phyloP scores from a whole-genome alignment of 2,329 filamentous ascomycete genomes.

The Aspergillus nomiae region DNA sequence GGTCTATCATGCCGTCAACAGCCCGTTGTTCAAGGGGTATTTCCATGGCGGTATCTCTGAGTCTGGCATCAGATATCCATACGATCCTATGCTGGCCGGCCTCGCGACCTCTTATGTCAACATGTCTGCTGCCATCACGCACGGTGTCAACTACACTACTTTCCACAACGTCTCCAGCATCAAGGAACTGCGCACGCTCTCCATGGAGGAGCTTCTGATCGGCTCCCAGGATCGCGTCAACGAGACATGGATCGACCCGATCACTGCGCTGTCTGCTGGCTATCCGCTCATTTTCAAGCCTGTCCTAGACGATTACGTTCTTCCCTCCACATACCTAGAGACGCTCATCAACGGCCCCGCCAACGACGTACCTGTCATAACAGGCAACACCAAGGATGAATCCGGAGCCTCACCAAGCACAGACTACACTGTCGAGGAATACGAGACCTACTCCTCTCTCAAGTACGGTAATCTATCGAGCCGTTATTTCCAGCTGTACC shows the following conservation, averaged over 20 bases:
- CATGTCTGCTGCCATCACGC: constrained; percentile 27
- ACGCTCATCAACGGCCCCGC: constrained; percentile 28
- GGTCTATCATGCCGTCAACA: constrained; percentile 35
- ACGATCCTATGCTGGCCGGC: constrained; percentile 31
- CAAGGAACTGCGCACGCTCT: constrained; percentile 24
- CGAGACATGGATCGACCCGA: constrained; percentile 16
- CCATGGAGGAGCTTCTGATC: constrained; percentile 26
- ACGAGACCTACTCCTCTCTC: constrained; percentile 21
- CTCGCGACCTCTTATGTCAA: constrained; percentile 33
- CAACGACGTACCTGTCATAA: constrained; percentile 40
- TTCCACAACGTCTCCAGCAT: constrained; percentile 27
- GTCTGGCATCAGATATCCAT: constrained; percentile 32
- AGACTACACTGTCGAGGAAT: constrained; percentile 29
- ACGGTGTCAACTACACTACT: constrained; percentile 29
- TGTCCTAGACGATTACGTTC: constrained; percentile 27
- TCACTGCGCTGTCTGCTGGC: neutral
- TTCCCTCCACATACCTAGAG: constrained; percentile 30
- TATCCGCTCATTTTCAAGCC: constrained; percentile 33
- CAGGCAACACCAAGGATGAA: constrained; percentile 40
- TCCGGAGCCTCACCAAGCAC: constrained; percentile 26
- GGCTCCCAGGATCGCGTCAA: constrained; percentile 30
- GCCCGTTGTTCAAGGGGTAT: constrained; percentile 30
- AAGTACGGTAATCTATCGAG: constrained; percentile 35
- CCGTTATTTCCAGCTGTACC: constrained; percentile 33
- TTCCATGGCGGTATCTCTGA: constrained; percentile 34